Evolutionary conservation across 2,329 filamentous ascomycete species (phyloP).

Genomic region (Diaporthe destruens): DNA sequence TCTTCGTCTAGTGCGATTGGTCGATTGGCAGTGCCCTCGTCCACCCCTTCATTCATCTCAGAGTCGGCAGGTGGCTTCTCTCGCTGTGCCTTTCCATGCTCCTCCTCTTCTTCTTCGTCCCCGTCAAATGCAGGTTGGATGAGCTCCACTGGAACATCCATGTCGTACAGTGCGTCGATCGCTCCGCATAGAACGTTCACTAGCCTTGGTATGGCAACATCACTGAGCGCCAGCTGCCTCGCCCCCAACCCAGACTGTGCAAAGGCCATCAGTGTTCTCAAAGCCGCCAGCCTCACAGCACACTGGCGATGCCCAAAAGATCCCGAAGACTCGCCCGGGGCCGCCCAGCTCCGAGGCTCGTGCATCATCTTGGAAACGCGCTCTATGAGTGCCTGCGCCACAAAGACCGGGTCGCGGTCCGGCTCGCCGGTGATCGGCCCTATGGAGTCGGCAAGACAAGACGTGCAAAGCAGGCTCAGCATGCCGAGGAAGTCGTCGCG

Average conservation of each 20-base stretch:
- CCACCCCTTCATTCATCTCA: conserved; percentile 27
- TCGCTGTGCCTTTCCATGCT: background rate
- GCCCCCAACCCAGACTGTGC: conserved; percentile 73
- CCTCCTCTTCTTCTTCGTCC: background rate
- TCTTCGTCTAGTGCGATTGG: conserved; percentile 12
- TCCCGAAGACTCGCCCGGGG: conserved; percentile 46
- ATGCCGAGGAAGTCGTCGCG: conserved; percentile 72
- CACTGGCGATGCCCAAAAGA: conserved; percentile 54
- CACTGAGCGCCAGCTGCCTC: conserved; percentile 75
- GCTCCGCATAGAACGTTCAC: conserved; percentile 74
- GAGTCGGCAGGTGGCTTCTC: background rate
- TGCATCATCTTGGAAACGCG: conserved; percentile 73
- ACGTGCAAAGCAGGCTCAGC: conserved; percentile 75
- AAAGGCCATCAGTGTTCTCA: conserved; percentile 71
- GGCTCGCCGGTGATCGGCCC: conserved; percentile 69
- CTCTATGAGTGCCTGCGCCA: conserved; percentile 67
- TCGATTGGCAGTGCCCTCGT: conserved; percentile 16
- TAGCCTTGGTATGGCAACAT: conserved; percentile 78
- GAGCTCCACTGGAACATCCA: conserved; percentile 55
- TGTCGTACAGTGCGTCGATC: conserved; percentile 80
- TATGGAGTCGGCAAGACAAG: conserved; percentile 72
- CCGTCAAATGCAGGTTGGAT: conserved; percentile 1
- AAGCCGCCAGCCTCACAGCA: conserved; percentile 58
- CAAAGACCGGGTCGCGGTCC: conserved; percentile 56
- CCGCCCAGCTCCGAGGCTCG: conserved; percentile 63